A percentile compares a stretch with the other conserved stretches of the same genome.
Conservation (phyloP, 805 yeast genomes). For the Saccharomycopsis sp. region DNA sequence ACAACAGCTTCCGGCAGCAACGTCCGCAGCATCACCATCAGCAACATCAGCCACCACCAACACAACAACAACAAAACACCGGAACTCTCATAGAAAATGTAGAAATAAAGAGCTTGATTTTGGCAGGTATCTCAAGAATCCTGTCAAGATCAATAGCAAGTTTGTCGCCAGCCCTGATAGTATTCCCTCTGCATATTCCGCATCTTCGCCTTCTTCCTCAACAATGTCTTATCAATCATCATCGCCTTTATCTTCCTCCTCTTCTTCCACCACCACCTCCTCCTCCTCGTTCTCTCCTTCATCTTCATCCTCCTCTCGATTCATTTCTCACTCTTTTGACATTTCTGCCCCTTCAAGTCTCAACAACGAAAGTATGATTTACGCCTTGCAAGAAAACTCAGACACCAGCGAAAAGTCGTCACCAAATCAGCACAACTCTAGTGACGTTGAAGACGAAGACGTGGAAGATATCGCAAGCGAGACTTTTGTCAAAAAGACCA, state of each 20-base stretch:
- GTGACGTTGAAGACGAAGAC: conserved; percentile 2
- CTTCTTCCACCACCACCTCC: background rate
- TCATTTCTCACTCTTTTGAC: background rate
- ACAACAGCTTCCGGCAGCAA: too few relatives aligned
- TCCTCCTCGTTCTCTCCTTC: background rate
- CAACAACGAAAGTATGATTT: background rate
- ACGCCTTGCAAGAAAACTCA: too few relatives aligned
- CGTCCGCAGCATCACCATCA: too few relatives aligned
- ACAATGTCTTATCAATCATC: background rate
- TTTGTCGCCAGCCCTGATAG: too few relatives aligned
- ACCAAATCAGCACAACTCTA: too few relatives aligned
- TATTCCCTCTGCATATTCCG: background rate
- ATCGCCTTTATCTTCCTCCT: background rate
- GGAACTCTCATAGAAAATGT: too few relatives aligned
- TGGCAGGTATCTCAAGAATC: too few relatives aligned
- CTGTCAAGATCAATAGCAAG: too few relatives aligned
- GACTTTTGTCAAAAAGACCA: conserved; percentile 10
- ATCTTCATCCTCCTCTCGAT: background rate
- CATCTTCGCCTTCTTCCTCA: background rate
- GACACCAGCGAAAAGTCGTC: too few relatives aligned
- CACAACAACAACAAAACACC: too few relatives aligned
- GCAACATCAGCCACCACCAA: too few relatives aligned
- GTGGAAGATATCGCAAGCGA: conserved; percentile 3
- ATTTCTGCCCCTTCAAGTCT: background rate
- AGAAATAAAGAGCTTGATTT: background rate